Percentiles rank a stretch among this genome's conserved stretches.
Conservation (phyloP, 2,329 filamentous ascomycete species). For the Neobulgaria alba region DNA sequence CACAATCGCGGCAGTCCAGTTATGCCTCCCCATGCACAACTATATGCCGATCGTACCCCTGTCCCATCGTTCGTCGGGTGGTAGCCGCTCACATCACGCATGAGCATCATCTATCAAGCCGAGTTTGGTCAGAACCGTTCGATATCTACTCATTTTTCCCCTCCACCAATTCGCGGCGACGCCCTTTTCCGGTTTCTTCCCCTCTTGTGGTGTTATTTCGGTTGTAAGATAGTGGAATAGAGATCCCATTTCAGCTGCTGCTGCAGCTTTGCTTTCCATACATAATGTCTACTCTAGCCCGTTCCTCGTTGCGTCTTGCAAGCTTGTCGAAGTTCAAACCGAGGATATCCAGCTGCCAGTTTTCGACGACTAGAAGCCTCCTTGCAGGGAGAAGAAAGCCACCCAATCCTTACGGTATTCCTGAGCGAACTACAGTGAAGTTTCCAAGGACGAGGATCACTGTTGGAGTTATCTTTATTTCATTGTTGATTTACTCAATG, state of each 20-base stretch:
- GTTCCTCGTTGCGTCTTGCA: constrained; percentile 16
- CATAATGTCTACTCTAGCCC: constrained; percentile 21
- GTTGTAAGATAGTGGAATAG: constrained; percentile 15
- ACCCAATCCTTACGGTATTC: neutral
- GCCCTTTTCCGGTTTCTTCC: neutral
- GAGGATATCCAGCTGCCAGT: constrained; percentile 11
- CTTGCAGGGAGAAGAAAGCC: constrained; percentile 2
- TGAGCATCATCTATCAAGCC: constrained; percentile 5
- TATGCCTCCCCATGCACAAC: too few relatives aligned
- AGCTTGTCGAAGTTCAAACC: constrained; percentile 14
- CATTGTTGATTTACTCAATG: constrained; percentile 42
- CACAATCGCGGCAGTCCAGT: too few relatives aligned
- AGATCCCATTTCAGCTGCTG: constrained; percentile 9
- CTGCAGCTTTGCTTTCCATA: constrained; percentile 8
- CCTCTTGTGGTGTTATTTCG: constrained; percentile 22
- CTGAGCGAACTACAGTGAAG: constrained; percentile 26
- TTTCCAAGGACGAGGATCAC: constrained; percentile 39
- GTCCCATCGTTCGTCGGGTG: too few relatives aligned
- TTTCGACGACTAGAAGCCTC: too few relatives aligned
- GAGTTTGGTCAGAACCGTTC: constrained; percentile 10
- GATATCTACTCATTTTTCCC: constrained; percentile 3
- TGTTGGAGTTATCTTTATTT: constrained; percentile 40
- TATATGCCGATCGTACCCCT: too few relatives aligned
- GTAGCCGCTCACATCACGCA: too few relatives aligned
- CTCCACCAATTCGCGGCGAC: neutral